These are phyloP conservation scores for Fusarium nanum DNA, from an alignment of 2,329 filamentous ascomycete genomes.

Conservation along the genomic window DNA sequence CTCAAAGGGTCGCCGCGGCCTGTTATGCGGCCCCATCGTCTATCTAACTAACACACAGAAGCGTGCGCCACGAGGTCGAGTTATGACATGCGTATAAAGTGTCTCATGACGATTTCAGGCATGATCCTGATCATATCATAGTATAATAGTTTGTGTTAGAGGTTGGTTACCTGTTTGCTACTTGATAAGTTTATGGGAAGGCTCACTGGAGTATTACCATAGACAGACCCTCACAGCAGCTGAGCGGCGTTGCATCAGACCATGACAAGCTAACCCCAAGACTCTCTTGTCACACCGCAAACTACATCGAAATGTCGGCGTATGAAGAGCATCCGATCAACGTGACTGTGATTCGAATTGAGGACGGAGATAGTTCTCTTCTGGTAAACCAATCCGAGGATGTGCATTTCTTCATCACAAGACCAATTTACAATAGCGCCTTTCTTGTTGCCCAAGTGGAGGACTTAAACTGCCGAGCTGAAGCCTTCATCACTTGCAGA, in stretches of 20 bases:
- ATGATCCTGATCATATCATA: neutral
- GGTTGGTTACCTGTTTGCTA: neutral
- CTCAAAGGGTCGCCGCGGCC: constrained; percentile 36
- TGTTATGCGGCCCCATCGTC: constrained; percentile 40
- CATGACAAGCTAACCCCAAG: constrained; percentile 39
- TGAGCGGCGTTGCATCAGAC: constrained; percentile 40
- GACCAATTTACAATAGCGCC: constrained; percentile 1
- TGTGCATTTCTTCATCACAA: constrained; percentile 18
- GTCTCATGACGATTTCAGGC: neutral
- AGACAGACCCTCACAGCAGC: constrained; percentile 9
- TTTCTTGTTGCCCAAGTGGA: constrained; percentile 1
- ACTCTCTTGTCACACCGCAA: constrained; percentile 41
- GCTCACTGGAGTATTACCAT: neutral
- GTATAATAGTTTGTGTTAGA: neutral
- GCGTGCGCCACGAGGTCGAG: constrained; percentile 25
- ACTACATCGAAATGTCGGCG: constrained; percentile 17
- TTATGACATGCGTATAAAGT: constrained; percentile 19
- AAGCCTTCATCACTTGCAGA: neutral
- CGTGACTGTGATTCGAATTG: constrained; percentile 23
- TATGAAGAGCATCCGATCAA: constrained; percentile 4
- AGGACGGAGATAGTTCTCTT: constrained; percentile 8
- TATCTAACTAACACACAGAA: constrained; percentile 11
- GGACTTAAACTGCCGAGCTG: neutral
- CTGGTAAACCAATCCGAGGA: constrained; percentile 4
- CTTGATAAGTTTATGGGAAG: neutral